phyloP scores from a whole-genome alignment of 371 early-diverging fungal genomes.

The Aphelidium insulamus region DNA sequence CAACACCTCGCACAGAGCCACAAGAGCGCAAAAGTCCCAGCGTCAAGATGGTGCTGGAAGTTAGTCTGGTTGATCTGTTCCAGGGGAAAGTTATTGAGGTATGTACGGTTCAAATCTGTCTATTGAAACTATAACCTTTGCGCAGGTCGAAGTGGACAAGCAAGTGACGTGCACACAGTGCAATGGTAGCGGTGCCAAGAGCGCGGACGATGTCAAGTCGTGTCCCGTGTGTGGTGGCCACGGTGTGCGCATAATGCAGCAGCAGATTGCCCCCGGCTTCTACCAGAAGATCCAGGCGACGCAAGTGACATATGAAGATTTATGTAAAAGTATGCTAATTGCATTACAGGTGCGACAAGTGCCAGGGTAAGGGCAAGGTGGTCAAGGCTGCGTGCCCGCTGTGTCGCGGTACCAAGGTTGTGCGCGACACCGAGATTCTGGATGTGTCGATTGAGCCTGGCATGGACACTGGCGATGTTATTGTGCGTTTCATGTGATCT shows the following conservation, averaged over 20 bases:
- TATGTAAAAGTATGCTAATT: neutral
- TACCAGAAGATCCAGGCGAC: constrained; percentile 77
- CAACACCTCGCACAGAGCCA: constrained; percentile 10
- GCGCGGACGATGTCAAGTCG: constrained; percentile 51
- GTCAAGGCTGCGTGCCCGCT: constrained; percentile 48
- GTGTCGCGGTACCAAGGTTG: constrained; percentile 67
- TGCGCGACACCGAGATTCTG: constrained; percentile 54
- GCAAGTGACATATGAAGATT: constrained; percentile 10
- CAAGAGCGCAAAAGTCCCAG: constrained; percentile 61
- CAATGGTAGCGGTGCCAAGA: constrained; percentile 75
- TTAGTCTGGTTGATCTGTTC: constrained; percentile 74
- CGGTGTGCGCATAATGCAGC: constrained; percentile 56
- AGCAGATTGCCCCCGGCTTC: constrained; percentile 76
- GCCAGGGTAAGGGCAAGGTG: constrained; percentile 74
- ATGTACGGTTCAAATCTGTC: neutral
- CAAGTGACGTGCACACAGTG: constrained; percentile 83
- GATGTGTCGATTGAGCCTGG: constrained; percentile 66
- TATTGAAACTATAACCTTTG: neutral
- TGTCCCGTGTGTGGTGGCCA: constrained; percentile 58
- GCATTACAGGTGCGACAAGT: constrained; percentile 42
- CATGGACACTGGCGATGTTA: constrained; percentile 49
- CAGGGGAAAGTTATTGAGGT: constrained; percentile 53
- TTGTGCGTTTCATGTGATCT: constrained; percentile 18
- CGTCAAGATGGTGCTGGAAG: constrained; percentile 43
- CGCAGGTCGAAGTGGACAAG: constrained; percentile 53